Evolutionary conservation across 1,284 basidiomycete genomes (phyloP), one percentile per base, ranked within the genome.

Genomic region (Apiotrichum porosum): DNA sequence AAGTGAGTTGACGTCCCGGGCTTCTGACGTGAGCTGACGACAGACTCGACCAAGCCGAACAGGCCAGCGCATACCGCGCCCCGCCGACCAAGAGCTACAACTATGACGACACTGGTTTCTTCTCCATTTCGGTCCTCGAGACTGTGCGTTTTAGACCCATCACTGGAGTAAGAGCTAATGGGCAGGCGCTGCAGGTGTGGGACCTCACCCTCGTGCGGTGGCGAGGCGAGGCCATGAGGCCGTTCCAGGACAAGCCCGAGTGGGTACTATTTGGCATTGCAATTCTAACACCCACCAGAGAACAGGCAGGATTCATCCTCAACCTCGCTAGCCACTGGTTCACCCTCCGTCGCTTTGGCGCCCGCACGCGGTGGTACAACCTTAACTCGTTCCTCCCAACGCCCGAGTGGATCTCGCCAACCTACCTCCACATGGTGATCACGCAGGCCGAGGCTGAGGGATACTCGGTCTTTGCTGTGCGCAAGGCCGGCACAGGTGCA

Each of bases 21-120:
- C 3, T 30, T 34, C n/a, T 28, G 26, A 28, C 10, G 9, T 21
- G 17, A 10, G 26, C 42, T 49, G 47, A 40, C 45, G 4, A 22
- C 43, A 68, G 71, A n/a, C 75, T 77, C n/a, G 74, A 78, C 51
- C 70, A 76, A 34, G 76, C 73, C 9, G 71, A 73, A 48, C 72
- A 73, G 36, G 70, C 68, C 9, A 57, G 61, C 4, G 55, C 71
- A 12, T 58, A 62, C n/a, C 17, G 62, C 46, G 46, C 66, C 47
- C 47, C 68, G 42, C 72, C 72, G 4, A 61, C 65, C 38, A 63
- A 87, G 81, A 74, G 72, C 65, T 80, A 79, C 43, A 93, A 94
- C 66, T 89, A 90, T 84, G 89, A 92, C 60, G 89, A 92, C 66
- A 87, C 87, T 83, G 89, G 89, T 1, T 93, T 87, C 71, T 93